Evolutionary conservation across 768 basidiomycete genomes (phyloP).

Genomic region (Mycena vitilis): DNA sequence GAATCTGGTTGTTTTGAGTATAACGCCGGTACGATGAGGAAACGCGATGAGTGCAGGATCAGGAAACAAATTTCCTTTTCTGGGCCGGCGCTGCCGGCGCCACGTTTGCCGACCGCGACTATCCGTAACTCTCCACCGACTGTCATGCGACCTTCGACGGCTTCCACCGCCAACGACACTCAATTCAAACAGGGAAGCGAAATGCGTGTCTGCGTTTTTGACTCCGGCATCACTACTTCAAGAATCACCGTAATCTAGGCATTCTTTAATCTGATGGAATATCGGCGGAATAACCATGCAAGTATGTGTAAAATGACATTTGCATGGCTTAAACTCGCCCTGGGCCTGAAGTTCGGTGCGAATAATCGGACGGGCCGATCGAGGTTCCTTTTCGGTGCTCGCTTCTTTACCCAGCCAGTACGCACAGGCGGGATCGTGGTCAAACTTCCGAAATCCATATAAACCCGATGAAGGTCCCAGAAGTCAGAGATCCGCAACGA

Average conservation of each 20-base stretch:
- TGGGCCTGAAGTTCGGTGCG: constrained; percentile 23
- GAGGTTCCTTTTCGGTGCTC: constrained; percentile 20
- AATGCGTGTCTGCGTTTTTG: not conserved
- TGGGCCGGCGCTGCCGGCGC: not conserved
- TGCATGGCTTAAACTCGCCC: constrained; percentile 21
- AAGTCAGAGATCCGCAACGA: constrained; percentile 32
- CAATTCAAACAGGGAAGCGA: not conserved
- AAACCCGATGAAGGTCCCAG: constrained; percentile 33
- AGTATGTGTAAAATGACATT: constrained; percentile 14
- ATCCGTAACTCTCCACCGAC: constrained; percentile 12
- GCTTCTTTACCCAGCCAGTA: constrained; percentile 32
- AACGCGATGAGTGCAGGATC: constrained; percentile 10
- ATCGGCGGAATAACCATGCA: constrained; percentile 12
- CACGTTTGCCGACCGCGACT: not conserved
- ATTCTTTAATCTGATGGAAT: constrained; percentile 8
- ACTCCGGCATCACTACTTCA: constrained; percentile 10
- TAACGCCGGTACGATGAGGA: not conserved
- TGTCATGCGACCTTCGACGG: constrained; percentile 18
- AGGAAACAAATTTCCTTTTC: constrained; percentile 18
- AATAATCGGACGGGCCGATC: constrained; percentile 32
- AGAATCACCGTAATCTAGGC: not conserved
- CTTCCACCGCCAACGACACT: not conserved
- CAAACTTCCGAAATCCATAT: constrained; percentile 30
- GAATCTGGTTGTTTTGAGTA: not conserved
- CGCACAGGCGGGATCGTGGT: constrained; percentile 27